These are phyloP conservation scores for Globisporangium irregulare DNA, from an alignment of 352 stramenopile species.

Conservation along the genomic window DNA sequence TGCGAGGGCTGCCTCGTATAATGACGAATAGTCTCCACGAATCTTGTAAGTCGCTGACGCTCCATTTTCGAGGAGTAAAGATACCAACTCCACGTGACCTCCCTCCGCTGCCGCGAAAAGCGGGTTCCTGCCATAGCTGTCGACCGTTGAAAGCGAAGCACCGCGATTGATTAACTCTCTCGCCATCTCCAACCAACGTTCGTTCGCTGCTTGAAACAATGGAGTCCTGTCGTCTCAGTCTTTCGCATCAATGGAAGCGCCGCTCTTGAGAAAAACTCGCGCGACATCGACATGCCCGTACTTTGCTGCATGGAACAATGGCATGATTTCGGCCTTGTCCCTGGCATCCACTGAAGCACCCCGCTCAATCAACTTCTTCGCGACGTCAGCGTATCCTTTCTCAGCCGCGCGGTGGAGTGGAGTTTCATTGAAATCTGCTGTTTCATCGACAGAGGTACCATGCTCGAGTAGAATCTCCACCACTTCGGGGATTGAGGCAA, in stretches of 20 bases:
- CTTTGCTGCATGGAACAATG: background rate
- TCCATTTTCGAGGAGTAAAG: too few species aligned
- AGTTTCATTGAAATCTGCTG: background rate
- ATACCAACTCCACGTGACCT: too few species aligned
- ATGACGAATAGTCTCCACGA: too few species aligned
- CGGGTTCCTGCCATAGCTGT: too few species aligned
- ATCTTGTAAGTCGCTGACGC: too few species aligned
- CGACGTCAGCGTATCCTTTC: background rate
- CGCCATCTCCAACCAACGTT: too few species aligned
- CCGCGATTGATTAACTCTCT: too few species aligned
- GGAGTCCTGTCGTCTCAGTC: background rate
- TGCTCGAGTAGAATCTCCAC: background rate
- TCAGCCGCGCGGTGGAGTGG: background rate
- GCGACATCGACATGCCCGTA: background rate
- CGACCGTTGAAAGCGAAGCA: too few species aligned
- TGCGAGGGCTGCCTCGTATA: too few species aligned
- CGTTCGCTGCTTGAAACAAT: too few species aligned
- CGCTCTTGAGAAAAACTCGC: background rate
- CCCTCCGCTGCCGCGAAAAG: too few species aligned
- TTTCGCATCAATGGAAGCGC: background rate
- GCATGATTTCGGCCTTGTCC: background rate
- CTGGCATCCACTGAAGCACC: background rate
- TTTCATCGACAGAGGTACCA: background rate
- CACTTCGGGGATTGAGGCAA: background rate
- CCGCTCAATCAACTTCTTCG: background rate